Evolutionary conservation across 179 eudicot species (phyloP), one percentile per base, ranked within the genome.

Genomic region (Dionaea muscipula): DNA sequence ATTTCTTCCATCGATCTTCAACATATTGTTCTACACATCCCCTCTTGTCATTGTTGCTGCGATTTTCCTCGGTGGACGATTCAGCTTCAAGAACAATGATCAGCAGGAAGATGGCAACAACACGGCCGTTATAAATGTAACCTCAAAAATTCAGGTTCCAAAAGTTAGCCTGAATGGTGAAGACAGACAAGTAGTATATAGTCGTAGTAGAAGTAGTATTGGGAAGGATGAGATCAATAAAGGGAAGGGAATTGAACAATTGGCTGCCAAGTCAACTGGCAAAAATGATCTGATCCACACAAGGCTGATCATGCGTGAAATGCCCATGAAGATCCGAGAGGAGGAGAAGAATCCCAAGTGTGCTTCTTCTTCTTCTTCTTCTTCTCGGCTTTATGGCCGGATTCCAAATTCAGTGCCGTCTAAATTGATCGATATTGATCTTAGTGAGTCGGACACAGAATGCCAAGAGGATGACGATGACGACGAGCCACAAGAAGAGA

Each of bases 1-100:
- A 17, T 73, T 75, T 59, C 59, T 70, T 35, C 85, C 87, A 44
- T 63, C 57, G 36, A 16, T 77, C 28, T 82, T 85, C 45, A 50
- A 56, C 60, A 23, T 82, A 43, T 48, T 85, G 27, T 61, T 88
- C 20, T 82, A 73, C 51, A 56, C 79, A 17, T 56, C 68, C 1
- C 82, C 85, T 0, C 45, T 80, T 38, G 44, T 71, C 14, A 62
- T 70, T 14, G 62, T 81, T 44, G 18, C 57, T 15, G 56, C 70
- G 4, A 55, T 77, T 31, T 61, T 68, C 43, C 52, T 80, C 27
- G 74, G 72, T 47, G 56, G 59, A 56, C 49, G 37, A 5, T 62
- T 44, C 11, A 54, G 47, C 25, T 4, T 15, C 7, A 51, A 38
- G 26, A 71, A 56, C 62, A 27, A 38, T 33, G 54, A 67, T 14